These are phyloP conservation scores for Oryza meyeriana DNA, from an alignment of 176 grass and related monocot species.

Conservation along the genomic window DNA sequence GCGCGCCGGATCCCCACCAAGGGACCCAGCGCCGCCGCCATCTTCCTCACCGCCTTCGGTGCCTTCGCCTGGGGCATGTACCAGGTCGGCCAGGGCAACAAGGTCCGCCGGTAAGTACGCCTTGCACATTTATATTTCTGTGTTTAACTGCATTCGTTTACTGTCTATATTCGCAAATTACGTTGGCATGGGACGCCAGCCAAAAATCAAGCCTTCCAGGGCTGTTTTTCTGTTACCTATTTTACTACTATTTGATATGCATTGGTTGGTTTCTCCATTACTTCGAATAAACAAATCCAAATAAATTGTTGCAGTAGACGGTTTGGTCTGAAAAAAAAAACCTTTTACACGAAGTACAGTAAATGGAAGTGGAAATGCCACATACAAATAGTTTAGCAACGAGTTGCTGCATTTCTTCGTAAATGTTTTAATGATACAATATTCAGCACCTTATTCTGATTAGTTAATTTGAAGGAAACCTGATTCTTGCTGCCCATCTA, in stretches of 20 bases:
- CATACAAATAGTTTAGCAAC: background rate
- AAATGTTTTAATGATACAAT: background rate
- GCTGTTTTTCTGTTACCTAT: background rate
- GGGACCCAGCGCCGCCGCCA: constrained; percentile 76
- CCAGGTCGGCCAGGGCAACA: constrained; percentile 97
- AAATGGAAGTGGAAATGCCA: background rate
- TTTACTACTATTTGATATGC: background rate
- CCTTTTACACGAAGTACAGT: background rate
- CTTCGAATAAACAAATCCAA: background rate
- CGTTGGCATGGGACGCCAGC: background rate
- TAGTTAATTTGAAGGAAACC: background rate
- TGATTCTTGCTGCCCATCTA: background rate
- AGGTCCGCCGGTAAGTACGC: constrained; percentile 73
- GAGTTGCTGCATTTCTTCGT: background rate
- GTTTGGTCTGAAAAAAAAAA: background rate
- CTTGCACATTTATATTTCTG: background rate
- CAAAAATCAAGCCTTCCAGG: background rate
- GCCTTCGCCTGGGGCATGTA: constrained; percentile 94
- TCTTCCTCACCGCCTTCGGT: constrained; percentile 74
- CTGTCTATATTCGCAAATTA: background rate
- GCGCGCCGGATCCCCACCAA: constrained; percentile 88
- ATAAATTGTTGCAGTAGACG: background rate
- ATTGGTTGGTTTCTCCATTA: background rate
- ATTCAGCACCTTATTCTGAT: background rate
- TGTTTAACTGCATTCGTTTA: background rate